phyloP scores from a whole-genome alignment of 2,329 filamentous ascomycete genomes.

The Didymella lethalis region DNA sequence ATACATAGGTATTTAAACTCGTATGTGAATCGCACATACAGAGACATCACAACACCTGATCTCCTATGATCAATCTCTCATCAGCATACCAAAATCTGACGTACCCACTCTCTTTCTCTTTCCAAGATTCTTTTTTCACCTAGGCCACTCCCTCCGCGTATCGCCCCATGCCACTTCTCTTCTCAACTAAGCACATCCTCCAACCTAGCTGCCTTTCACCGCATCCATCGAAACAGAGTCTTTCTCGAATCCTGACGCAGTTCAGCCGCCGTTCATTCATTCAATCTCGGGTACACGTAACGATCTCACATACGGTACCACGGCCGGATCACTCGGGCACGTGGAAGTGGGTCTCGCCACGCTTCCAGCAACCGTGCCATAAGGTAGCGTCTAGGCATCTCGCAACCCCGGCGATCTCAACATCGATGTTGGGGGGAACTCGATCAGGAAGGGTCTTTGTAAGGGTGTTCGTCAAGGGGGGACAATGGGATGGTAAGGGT shows the following conservation, averaged over 20 bases:
- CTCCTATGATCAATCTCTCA: neutral
- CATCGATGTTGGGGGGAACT: neutral
- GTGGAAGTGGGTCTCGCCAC: conserved; percentile 1
- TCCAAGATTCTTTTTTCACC: neutral
- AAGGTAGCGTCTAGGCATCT: neutral
- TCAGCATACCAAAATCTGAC: neutral
- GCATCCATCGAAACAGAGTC: neutral
- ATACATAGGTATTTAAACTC: neutral
- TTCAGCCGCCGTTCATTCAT: neutral
- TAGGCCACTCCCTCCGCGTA: conserved; percentile 11
- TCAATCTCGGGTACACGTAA: neutral
- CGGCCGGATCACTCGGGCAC: neutral
- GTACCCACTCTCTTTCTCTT: neutral
- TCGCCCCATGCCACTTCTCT: neutral
- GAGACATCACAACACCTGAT: neutral
- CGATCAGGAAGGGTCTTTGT: neutral
- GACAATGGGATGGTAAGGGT: conserved; percentile 4
- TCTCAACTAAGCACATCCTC: neutral
- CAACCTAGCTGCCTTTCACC: neutral
- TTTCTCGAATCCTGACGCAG: conserved; percentile 1
- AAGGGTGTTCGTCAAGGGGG: neutral
- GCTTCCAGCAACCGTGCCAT: neutral
- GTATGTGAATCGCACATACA: neutral
- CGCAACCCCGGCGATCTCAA: neutral
- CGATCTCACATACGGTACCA: neutral